phyloP scores from a whole-genome alignment of 768 basidiomycete genomes.

The Termitomyces sp. region DNA sequence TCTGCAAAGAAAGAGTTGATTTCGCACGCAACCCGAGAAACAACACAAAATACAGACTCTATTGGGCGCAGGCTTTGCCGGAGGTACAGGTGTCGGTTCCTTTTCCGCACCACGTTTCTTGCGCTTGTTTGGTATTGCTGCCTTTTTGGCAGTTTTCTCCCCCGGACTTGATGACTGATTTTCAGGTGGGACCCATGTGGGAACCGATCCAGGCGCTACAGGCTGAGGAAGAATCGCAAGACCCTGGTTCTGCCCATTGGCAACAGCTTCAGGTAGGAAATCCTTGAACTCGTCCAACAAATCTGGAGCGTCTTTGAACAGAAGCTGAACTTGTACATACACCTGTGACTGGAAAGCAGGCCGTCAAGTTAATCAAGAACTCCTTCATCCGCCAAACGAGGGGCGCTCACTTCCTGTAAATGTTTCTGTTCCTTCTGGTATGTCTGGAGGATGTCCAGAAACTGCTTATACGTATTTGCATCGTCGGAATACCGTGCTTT shows the following conservation, averaged over 20 bases:
- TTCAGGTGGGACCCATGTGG: conserved; percentile 36
- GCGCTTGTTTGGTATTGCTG: conserved; percentile 41
- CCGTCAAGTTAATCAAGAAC: background rate
- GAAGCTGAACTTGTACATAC: conserved; percentile 70
- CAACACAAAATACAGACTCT: conserved; percentile 31
- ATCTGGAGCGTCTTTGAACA: conserved; percentile 81
- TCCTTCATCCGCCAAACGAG: conserved; percentile 4
- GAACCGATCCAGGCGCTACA: conserved; percentile 18
- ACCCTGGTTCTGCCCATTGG: conserved; percentile 32
- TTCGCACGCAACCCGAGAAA: background rate
- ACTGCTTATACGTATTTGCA: conserved; percentile 89
- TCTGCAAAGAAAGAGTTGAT: conserved; percentile 24
- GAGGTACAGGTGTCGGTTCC: conserved; percentile 57
- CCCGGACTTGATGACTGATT: conserved; percentile 29
- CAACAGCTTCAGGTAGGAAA: conserved; percentile 66
- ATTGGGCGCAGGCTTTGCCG: conserved; percentile 41
- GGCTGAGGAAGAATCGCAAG: conserved; percentile 49
- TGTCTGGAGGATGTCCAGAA: conserved; percentile 82
- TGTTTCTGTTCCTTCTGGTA: conserved; percentile 82
- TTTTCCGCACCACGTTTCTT: conserved; percentile 64
- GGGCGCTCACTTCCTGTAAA: conserved; percentile 58
- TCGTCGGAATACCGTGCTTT: conserved; percentile 87
- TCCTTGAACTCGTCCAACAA: conserved; percentile 77
- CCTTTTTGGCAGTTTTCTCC: conserved; percentile 39
- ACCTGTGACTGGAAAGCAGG: conserved; percentile 53